Percentiles rank a stretch among this genome's conserved stretches.
Conservation (phyloP, 257 asterid species). For the Solanum etuberosum region DNA sequence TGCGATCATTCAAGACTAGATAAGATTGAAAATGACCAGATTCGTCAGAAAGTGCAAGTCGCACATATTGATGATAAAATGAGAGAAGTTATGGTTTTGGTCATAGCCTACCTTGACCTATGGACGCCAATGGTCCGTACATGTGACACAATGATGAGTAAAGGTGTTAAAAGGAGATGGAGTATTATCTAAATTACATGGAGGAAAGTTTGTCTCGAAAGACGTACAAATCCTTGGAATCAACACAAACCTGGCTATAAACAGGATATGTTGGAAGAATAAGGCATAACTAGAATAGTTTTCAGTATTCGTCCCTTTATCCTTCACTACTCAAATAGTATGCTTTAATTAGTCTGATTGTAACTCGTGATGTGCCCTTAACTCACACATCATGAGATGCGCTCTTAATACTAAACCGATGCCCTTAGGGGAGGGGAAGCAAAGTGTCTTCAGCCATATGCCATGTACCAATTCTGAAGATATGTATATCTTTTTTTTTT, state of each 20-base stretch:
- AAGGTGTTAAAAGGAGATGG: not conserved
- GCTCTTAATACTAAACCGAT: not conserved
- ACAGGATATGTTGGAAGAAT: not conserved
- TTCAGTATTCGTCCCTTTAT: not conserved
- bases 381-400: not conserved
- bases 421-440: not conserved
- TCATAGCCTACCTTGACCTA: not conserved
- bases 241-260: not conserved
- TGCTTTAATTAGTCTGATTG: not conserved
- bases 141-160: not conserved
- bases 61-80: not conserved
- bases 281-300: not conserved
- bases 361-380: not conserved
- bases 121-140: not conserved
- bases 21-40: not conserved
- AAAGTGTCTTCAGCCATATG: not conserved
- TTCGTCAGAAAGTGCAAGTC: not conserved
- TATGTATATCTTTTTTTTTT: not conserved
- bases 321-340: not conserved
- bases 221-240: not conserved
- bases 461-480: not conserved
- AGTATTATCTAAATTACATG: not conserved
- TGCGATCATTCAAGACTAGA: not conserved
- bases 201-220: not conserved
- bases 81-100: not conserved